A percentile compares a stretch with the other conserved stretches of the same genome.
phyloP scores from a whole-genome alignment of 352 stramenopile species.

The Elongisporangium anandrum region DNA sequence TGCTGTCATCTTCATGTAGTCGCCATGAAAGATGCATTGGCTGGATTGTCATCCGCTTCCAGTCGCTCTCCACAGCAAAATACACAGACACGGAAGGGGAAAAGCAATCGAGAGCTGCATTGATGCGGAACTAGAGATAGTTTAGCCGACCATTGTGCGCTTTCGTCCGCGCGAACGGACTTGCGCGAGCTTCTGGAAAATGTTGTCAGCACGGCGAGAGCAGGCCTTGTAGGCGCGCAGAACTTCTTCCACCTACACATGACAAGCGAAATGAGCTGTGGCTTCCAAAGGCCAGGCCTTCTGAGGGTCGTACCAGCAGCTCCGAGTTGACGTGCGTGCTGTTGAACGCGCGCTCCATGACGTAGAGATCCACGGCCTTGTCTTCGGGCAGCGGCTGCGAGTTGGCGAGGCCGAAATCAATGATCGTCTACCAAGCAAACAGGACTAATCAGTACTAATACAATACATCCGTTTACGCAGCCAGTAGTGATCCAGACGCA shows the following conservation, averaged over 20 bases:
- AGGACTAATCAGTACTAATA: not conserved
- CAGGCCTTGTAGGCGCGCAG: conserved; percentile 85
- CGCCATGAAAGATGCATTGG: too few relatives aligned
- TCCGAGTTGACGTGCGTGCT: conserved; percentile 88
- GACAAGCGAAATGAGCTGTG: too few relatives aligned
- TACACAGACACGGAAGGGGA: not conserved
- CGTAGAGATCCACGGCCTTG: conserved; percentile 92
- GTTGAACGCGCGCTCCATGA: conserved; percentile 90
- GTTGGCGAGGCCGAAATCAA: conserved; percentile 84
- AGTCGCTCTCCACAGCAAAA: not conserved
- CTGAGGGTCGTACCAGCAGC: too few relatives aligned
- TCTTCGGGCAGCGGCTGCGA: conserved; percentile 85
- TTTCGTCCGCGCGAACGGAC: conserved; percentile 88
- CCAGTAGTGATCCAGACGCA: too few relatives aligned
- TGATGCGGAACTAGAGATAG: not conserved
- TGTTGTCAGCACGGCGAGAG: conserved; percentile 64
- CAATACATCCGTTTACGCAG: too few relatives aligned
- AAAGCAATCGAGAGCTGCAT: not conserved
- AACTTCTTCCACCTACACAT: conserved; percentile 80
- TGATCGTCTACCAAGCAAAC: conserved; percentile 51
- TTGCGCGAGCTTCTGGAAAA: conserved; percentile 84
- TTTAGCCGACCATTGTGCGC: conserved; percentile 88
- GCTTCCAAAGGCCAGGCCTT: too few relatives aligned
- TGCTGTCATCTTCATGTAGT: too few relatives aligned
- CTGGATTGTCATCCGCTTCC: too few relatives aligned